Conservation (phyloP, 139 green algal genomes). For the Monoraphidium neglectum region DNA sequence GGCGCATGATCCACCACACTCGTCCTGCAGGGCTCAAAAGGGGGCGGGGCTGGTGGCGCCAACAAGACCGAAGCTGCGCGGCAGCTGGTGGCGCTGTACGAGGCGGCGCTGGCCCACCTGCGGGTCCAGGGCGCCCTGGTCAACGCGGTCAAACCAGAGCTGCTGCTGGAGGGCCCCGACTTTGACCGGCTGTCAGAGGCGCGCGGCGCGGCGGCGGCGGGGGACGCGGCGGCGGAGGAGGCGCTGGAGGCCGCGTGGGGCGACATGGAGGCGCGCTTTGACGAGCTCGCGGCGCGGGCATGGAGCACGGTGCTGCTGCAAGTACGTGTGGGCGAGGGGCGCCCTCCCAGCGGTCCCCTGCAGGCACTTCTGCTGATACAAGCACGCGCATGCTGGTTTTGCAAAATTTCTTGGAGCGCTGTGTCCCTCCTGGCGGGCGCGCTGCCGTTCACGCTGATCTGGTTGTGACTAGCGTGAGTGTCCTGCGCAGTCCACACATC, state of each 20-base stretch:
- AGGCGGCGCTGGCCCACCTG: slow-evolving; percentile 55
- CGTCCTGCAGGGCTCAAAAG: slow-evolving; percentile 34
- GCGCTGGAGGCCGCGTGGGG: slow-evolving; percentile 55
- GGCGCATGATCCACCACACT: no score
- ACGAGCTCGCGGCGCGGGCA: slow-evolving; percentile 41
- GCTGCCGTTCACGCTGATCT: no score
- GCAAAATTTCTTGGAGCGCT: no score
- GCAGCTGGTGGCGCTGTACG: slow-evolving; percentile 57
- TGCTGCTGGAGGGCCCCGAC: slow-evolving; percentile 56
- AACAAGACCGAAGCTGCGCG: slow-evolving; percentile 55
- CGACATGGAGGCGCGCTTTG: slow-evolving; percentile 63
- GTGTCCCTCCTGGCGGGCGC: no score
- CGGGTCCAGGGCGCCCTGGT: slow-evolving; percentile 61
- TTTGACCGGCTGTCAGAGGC: slow-evolving; percentile 16
- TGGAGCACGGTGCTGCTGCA: slow-evolving; percentile 66
- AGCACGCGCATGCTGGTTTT: no score
- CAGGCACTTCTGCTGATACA: no score
- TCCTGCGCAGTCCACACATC: not conserved
- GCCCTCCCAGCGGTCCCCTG: no score
- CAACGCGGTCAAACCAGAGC: slow-evolving; percentile 76
- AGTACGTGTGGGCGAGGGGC: slow-evolving; percentile 19
- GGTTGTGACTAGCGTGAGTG: no score
- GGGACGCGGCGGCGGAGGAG: slow-evolving; percentile 40
- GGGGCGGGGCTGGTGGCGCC: no score
- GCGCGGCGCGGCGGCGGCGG: slow-evolving; percentile 39